phyloP scores from a whole-genome alignment of 345 rosid genomes.

The Firmiana major region DNA sequence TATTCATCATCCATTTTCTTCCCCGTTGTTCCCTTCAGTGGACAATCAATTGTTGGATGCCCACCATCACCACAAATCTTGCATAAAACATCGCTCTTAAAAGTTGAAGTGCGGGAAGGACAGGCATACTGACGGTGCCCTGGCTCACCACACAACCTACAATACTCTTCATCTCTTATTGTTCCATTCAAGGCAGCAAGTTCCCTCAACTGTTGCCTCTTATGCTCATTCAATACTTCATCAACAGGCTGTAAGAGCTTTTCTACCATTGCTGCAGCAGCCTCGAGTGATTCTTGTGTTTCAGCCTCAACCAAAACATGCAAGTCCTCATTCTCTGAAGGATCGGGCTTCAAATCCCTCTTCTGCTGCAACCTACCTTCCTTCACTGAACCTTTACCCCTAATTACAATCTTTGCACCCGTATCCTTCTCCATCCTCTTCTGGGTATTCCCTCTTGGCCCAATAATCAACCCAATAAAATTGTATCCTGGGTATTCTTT shows the following conservation, averaged over 20 bases:
- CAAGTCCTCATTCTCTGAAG: constrained; percentile 92
- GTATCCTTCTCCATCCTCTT: constrained; percentile 98
- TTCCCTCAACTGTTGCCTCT: constrained; percentile 96
- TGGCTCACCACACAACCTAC: constrained; percentile 90
- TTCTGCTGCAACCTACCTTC: constrained; percentile 95
- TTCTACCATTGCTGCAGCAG: constrained; percentile 97
- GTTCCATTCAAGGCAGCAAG: constrained; percentile 97
- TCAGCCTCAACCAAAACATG: constrained; percentile 98
- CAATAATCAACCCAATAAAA: constrained; percentile 89
- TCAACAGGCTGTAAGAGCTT: constrained; percentile 96
- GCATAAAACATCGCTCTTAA: constrained; percentile 95
- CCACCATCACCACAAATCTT: constrained; percentile 99
- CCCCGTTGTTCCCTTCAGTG: constrained; percentile 84
- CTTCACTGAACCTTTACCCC: constrained; percentile 93
- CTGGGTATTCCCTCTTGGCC: constrained; percentile 95
- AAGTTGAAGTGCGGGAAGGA: constrained; percentile 87
- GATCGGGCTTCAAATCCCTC: constrained; percentile 91
- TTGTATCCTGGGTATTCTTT: constrained; percentile 93
- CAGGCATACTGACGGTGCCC: constrained; percentile 92
- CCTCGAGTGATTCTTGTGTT: constrained; percentile 80
- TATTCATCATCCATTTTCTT: constrained; percentile 99
- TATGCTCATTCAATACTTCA: constrained; percentile 94
- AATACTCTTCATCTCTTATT: constrained; percentile 93
- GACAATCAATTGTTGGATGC: constrained; percentile 98
- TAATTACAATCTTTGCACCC: constrained; percentile 90